Conservation (phyloP, 306 rosid species). For the Cyamopsis tetragonoloba region DNA sequence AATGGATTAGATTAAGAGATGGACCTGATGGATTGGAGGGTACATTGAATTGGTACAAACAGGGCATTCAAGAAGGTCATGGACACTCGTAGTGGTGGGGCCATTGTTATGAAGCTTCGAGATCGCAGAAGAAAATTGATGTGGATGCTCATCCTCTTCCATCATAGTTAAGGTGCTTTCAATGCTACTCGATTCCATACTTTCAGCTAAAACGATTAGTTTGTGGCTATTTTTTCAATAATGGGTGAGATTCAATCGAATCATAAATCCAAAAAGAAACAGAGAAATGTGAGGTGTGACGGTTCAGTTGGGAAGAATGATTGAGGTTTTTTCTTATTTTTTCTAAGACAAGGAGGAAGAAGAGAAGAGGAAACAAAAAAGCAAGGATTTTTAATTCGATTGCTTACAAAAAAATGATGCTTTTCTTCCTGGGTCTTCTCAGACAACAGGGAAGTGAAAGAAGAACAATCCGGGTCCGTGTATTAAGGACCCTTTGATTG, state of each 20-base stretch:
- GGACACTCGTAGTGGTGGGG: slow-evolving; percentile 53
- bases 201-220: slow-evolving; percentile 12
- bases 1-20: slow-evolving; percentile 21
- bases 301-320: slow-evolving; percentile 7
- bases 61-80: slow-evolving; percentile 80
- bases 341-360: not conserved
- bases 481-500: slow-evolving; percentile 18
- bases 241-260: not conserved
- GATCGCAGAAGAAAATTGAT: slow-evolving; percentile 46
- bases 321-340: not conserved
- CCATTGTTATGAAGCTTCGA: slow-evolving; percentile 45
- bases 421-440: slow-evolving; percentile 18
- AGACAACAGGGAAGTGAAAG: not conserved
- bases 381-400: slow-evolving; percentile 10
- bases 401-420: slow-evolving; percentile 26
- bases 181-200: slow-evolving; percentile 51
- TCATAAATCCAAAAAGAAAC: not conserved
- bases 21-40: slow-evolving; percentile 87
- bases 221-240: not conserved
- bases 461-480: not conserved
- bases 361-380: not conserved
- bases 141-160: slow-evolving; percentile 51
- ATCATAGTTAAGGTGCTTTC: slow-evolving; percentile 45
- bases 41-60: slow-evolving; percentile 76
- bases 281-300: not conserved